These are phyloP conservation scores for Dryadomyces sulphureus DNA, from an alignment of 2,329 filamentous ascomycete genomes.

Conservation along the genomic window DNA sequence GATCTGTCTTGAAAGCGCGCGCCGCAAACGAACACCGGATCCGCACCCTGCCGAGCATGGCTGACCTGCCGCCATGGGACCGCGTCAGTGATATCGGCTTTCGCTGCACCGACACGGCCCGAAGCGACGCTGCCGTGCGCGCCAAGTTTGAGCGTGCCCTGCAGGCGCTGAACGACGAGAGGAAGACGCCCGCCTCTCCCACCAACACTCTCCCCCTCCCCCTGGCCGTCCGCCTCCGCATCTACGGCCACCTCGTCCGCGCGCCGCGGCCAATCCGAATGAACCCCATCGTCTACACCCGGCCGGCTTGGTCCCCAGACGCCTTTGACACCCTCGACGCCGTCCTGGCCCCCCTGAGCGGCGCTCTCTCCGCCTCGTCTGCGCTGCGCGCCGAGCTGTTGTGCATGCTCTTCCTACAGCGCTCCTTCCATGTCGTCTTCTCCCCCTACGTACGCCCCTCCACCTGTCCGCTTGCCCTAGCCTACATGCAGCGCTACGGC, in stretches of 20 bases:
- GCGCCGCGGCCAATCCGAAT: conserved; percentile 5
- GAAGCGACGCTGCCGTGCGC: neutral
- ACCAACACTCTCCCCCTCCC: neutral
- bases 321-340: conserved; percentile 18
- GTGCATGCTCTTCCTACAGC: conserved; percentile 18
- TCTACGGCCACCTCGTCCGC: neutral
- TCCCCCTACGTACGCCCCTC: conserved; percentile 20
- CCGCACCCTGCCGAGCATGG: no score
- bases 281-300: conserved; percentile 18
- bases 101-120: neutral
- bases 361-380: conserved; percentile 8
- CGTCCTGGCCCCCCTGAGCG: conserved; percentile 9
- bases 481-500: conserved; percentile 21
- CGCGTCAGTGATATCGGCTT: conserved; percentile 4
- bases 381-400: conserved; percentile 23
- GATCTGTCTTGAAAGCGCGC: neutral
- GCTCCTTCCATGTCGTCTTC: conserved; percentile 23
- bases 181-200: neutral
- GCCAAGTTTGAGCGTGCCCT: neutral
- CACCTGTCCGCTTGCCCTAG: conserved; percentile 20
- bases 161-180: neutral
- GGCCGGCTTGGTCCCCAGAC: conserved; percentile 19
- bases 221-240: neutral
- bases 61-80: conserved; percentile 7
- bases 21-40: no score